Evolutionary conservation across 805 yeast genomes (phyloP), one percentile per base, ranked within the genome.

Genomic region (Barnettozyma vustinii): DNA sequence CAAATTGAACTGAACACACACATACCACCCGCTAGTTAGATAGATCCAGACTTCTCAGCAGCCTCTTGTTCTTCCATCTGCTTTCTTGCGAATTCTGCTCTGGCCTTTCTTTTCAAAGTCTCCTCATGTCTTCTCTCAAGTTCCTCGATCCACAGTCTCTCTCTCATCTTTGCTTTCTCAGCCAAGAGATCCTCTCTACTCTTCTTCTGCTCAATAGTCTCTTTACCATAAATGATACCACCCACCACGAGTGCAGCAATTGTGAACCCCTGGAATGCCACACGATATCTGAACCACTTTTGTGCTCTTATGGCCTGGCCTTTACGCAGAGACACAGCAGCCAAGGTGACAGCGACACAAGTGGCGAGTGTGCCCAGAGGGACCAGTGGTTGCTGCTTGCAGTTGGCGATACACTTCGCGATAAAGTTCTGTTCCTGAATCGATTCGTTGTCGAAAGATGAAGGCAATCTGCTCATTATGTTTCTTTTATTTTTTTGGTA

Each of bases 221-320:
- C 78, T 32, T 68, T 61, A 52, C 87, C 90, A 64, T 78, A 87
- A 50, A 76, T 71, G 56, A 74, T 73, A 5, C 96, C 90, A 39
- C 97, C 97, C 12, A 80, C 81, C 6, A 90, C 83, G 45, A 91
- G 71, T 0, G 96, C 96, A 15, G 81, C 82, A 39, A 91, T 70
- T 0, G 97, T 91, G 50, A 84, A 78, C 4, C 86, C 88, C 68
- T 91, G 97, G 57, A 89, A 75, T 0, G 79, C 94, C 42, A 91
- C 92, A 73, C 97, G 84, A 80, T 89, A 87, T 57, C 92, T 76
- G 73, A 88, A 91, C 80, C 87, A 90, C 44, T 78, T 77, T 68
- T 91, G 96, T 0, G 97, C 95, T 47, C 80, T 80, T 40, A 73
- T 70, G 52, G 82, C 77, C 56, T 88, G 81, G 23, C 97, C 96